These are phyloP conservation scores for Globisporangium solare DNA, from an alignment of 352 stramenopile genomes.

Conservation along the genomic window DNA sequence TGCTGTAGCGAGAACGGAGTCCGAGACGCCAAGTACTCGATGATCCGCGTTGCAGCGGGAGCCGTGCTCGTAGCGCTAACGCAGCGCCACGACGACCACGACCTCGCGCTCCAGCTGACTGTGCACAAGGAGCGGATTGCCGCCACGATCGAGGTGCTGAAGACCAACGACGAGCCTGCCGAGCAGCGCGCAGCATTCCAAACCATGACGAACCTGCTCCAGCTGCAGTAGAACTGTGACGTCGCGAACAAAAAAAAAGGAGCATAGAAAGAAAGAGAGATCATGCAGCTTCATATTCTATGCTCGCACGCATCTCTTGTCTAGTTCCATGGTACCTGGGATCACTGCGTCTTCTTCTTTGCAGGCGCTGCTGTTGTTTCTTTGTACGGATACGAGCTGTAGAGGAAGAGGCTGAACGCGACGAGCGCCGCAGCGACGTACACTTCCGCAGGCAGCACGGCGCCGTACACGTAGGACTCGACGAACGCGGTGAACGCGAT, in stretches of 20 bases:
- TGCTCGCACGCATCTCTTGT: not conserved
- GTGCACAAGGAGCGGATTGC: constrained; percentile 45
- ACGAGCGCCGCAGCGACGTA: constrained; percentile 71
- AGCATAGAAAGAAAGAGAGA: not conserved
- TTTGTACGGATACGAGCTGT: constrained; percentile 67
- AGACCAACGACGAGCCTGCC: constrained; percentile 46
- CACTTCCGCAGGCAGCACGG: constrained; percentile 52
- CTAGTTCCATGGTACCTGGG: too few species aligned
- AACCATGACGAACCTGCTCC: constrained; percentile 36
- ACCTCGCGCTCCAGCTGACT: constrained; percentile 38
- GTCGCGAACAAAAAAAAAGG: too few species aligned
- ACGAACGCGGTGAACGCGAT: constrained; percentile 85
- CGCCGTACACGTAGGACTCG: constrained; percentile 67
- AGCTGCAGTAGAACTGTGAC: constrained; percentile 14
- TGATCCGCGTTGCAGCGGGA: constrained; percentile 60
- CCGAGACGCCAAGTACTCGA: constrained; percentile 62
- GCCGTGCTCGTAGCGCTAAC: constrained; percentile 39
- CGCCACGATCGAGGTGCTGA: constrained; percentile 36
- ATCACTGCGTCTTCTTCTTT: constrained; percentile 12
- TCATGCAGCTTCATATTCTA: too few species aligned
- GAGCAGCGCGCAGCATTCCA: constrained; percentile 58
- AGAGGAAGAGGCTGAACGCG: constrained; percentile 61
- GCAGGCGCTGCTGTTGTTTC: not conserved
- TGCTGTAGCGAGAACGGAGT: constrained; percentile 58
- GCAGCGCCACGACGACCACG: constrained; percentile 22